Base-by-base conservation (phyloP, 768 basidiomycete genomes). In the Collybia nuda region DNA sequence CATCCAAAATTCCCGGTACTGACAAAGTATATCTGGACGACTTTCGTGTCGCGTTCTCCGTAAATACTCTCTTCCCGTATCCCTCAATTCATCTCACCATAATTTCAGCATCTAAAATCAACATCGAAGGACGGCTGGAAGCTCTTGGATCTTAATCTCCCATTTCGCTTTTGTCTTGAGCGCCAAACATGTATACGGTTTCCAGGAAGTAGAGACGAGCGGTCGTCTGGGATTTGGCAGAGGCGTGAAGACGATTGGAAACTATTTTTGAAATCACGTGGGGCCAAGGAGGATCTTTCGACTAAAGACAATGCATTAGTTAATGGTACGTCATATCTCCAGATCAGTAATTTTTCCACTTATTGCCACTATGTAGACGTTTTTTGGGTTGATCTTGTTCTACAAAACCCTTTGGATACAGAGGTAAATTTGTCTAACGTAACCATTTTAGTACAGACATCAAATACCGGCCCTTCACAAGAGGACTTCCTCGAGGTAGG, bases 1-100 rank as follows among this genome's bases (percentile, higher is more conserved):
- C 60, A 18, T 56, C 36, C 40, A 71, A 74, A 43, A 59, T 54
- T 29, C 57, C 60, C 3, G 66, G 67, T 39, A 75, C 80, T 40
- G 88, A 87, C 50, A 86, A 84, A 51, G 73, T 91, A 5, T 87
- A 81, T 51, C 63, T 98, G 29, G 91, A 96, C 51, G 96, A 99
- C 69, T 91, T 98, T 60, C 79, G 82, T 19, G 82, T 93, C 12
- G 92, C 97, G 5, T 88, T 89, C 59, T 79, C 84, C 62, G 94
- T 95, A 63, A 50, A 77, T 56, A n/a, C 47, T 32, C 11, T 42
- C 28, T 12, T 23, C 24, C 2, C 19, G 22, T 22, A 41, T n/a
- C 37, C 12, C 7, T 22, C 44, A 49, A 39, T 48, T 22, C 28
- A 42, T 43, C 39, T 41, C 28, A 18, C 24, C 24, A 7, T 22